These are phyloP conservation scores for Heteromeles arbutifolia DNA, from an alignment of 306 rosid species.

Conservation along the genomic window DNA sequence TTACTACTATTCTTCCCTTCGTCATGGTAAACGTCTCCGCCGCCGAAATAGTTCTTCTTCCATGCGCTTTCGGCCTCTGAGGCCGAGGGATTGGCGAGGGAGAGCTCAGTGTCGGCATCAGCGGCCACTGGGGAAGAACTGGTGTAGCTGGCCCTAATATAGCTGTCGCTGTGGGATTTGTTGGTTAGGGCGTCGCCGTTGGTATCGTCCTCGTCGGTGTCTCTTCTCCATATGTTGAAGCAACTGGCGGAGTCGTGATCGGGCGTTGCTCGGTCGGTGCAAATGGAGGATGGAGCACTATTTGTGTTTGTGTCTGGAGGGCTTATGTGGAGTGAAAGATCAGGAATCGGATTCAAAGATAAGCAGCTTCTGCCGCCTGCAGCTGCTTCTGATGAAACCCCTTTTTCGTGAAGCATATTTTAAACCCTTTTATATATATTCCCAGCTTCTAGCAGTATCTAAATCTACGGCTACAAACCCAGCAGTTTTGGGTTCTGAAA, in stretches of 20 bases:
- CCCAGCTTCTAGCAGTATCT: neutral
- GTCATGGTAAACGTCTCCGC: neutral
- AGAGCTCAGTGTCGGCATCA: constrained; percentile 30
- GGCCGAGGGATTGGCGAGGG: constrained; percentile 32
- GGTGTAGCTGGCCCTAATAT: constrained; percentile 15
- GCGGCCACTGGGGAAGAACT: neutral
- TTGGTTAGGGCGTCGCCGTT: neutral
- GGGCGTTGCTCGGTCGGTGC: constrained; percentile 4
- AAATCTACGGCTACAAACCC: neutral
- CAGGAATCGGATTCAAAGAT: constrained; percentile 56
- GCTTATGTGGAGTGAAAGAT: constrained; percentile 78
- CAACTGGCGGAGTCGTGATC: neutral
- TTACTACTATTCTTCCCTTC: neutral
- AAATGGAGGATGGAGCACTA: constrained; percentile 47
- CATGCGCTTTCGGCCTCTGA: constrained; percentile 44
- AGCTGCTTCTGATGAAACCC: constrained; percentile 5
- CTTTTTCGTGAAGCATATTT: constrained; percentile 36
- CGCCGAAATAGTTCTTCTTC: constrained; percentile 18
- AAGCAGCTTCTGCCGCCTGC: neutral
- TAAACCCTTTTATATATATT: neutral
- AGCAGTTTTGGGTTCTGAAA: constrained; percentile 10
- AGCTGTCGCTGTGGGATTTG: constrained; percentile 44
- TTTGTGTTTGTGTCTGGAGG: constrained; percentile 36
- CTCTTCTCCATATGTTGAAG: constrained; percentile 45
- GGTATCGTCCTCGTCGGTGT: neutral